Conservation (phyloP, 495 filamentous ascomycete species). For the Echria macrotheca region DNA sequence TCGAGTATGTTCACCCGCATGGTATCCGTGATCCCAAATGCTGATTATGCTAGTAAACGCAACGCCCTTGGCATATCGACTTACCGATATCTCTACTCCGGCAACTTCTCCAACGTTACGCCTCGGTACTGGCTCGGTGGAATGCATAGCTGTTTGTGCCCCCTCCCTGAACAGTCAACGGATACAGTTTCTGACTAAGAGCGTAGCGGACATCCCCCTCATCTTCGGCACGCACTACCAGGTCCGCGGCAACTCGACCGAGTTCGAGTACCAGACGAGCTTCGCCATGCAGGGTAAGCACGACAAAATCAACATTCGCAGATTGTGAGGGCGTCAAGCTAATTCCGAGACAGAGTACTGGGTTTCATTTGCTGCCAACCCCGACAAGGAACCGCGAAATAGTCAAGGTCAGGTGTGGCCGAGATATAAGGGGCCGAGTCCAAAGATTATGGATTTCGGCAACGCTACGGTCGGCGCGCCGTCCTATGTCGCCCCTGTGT, state of each 20-base stretch:
- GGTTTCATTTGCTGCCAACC: background rate
- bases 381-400: background rate
- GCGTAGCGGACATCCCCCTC: constrained; percentile 39
- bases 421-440: background rate
- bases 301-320: too few species aligned
- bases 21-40: too few species aligned
- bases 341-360: background rate
- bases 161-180: background rate
- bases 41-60: background rate
- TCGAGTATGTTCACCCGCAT: background rate
- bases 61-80: constrained; percentile 14
- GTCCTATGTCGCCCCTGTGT: background rate
- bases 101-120: constrained; percentile 33
- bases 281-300: constrained; percentile 29
- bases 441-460: background rate
- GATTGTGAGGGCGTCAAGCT: too few species aligned
- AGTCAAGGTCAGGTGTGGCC: background rate
- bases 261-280: constrained; percentile 26
- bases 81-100: constrained; percentile 33
- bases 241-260: constrained; percentile 36
- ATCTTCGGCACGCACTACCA: constrained; percentile 39
- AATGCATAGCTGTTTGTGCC: constrained; percentile 24
- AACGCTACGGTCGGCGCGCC: background rate
- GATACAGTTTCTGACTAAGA: background rate
- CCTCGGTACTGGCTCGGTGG: constrained; percentile 36